Evolutionary conservation across 2,329 filamentous ascomycete genomes (phyloP), one percentile per base, ranked within the genome.

Genomic region (Westerdykella ornata): DNA sequence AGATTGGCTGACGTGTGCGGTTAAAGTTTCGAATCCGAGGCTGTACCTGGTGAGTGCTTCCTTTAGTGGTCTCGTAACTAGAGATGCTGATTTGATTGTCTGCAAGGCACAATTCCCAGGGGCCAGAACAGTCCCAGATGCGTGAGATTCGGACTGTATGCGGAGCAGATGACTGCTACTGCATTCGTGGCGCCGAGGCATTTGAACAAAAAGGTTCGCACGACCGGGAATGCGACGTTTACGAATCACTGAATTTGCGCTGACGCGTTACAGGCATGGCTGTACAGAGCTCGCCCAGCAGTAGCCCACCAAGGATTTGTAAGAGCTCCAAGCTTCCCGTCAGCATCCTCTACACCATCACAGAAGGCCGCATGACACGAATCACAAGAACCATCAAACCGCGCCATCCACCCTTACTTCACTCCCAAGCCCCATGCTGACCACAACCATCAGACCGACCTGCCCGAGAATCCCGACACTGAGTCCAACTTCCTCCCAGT

Each of bases 21-120:
- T 15, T 15, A 37, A 26, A 56, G 63, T 8, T 72, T 72, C 43
- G 65, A 67, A 38, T 71, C 70, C 17, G 70, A 73, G 46, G 69
- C 69, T 1, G 60, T 74, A 2, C 67, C 70, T 11, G 68, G 59
- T 57, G 35, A 54, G 51, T 38, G 43, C 19, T 37, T 11, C 14
- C 30, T 19, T 14, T 22, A 26, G 8, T 9, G 22, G 30, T 33
- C 30, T 3, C 9, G 3, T 3, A 29, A 29, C 8, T 29, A 8
- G 8, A 29, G n/a, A 28, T 36, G 43, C 46, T 55, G 44, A 57
- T 48, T 37, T 9, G 12, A 9, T 26, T 22, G 26, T n/a, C 35
- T 43, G 15, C 14, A 36, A 60, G 59, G 66, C 22, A 69, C 67
- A 17, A 65, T 74, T 16, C 72, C 72, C 7, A 55, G 60, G n/a